phyloP scores from a whole-genome alignment of 768 basidiomycete genomes.

The Dendrothele bispora region DNA sequence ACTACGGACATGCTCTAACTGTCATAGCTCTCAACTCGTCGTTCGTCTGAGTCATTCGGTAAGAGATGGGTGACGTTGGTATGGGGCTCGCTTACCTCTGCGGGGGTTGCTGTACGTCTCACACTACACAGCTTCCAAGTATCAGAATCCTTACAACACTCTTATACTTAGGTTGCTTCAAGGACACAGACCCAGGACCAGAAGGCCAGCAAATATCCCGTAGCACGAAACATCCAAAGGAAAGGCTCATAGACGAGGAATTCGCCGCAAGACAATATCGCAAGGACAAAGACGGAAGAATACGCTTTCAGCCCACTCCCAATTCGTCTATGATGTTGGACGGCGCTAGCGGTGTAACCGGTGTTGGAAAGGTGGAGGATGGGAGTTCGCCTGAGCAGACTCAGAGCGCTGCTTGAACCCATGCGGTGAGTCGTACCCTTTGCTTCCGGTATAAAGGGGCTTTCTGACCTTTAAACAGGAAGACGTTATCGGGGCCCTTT shows the following conservation, averaged over 20 bases:
- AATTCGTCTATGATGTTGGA: no score
- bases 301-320: not conserved
- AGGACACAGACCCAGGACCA: not conserved
- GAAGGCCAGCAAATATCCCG: not conserved
- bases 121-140: not conserved
- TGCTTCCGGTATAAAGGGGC: no score
- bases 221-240: not conserved
- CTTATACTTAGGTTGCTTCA: not conserved
- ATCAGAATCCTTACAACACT: not conserved
- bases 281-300: not conserved
- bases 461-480: no score
- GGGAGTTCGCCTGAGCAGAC: no score
- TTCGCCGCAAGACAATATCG: conserved; percentile 1
- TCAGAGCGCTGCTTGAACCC: no score
- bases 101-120: conserved; percentile 1
- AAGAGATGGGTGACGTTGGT: conserved; percentile 3
- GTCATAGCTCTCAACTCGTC: no score
- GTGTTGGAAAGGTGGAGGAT: no score
- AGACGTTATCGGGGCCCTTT: no score
- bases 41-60: no score
- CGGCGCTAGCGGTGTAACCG: no score
- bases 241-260: not conserved
- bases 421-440: no score
- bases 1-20: no score
- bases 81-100: conserved; percentile 1